Conservation (phyloP, 2,329 filamentous ascomycete species). For the Mycosphaerella sp. region DNA sequence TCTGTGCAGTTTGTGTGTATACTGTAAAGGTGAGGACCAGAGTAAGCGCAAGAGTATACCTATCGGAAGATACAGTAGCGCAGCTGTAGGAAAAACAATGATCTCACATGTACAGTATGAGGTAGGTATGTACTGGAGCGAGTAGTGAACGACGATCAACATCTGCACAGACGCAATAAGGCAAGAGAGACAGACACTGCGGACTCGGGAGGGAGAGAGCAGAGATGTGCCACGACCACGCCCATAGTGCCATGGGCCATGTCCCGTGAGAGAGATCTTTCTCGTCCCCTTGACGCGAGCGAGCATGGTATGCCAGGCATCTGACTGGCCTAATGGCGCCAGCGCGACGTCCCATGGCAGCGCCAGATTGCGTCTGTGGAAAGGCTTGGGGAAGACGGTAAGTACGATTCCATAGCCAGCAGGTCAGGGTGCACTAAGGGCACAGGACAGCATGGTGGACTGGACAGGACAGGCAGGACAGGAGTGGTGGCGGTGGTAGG, state of each 20-base stretch:
- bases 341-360: constrained; percentile 28
- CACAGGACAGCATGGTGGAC: no score
- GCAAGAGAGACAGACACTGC: constrained; percentile 9
- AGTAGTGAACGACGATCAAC: constrained; percentile 18
- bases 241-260: no score
- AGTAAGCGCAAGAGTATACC: no score
- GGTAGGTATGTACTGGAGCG: no score
- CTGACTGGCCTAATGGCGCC: constrained; percentile 30
- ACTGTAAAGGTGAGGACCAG: constrained; percentile 1
- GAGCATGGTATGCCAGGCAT: constrained; percentile 20
- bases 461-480: constrained; percentile 1
- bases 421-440: constrained; percentile 16
- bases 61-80: no score
- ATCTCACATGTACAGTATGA: neutral
- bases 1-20: neutral
- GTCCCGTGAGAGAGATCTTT: constrained; percentile 5
- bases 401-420: constrained; percentile 5
- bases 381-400: constrained; percentile 22
- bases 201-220: neutral
- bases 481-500: no score
- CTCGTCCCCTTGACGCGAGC: constrained; percentile 16
- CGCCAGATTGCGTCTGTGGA: constrained; percentile 32
- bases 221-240: neutral
- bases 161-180: constrained; percentile 18
- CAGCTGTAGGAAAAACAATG: constrained; percentile 5